A percentile compares a stretch with the other conserved stretches of the same genome.
These are phyloP conservation scores for Silene uniflora DNA, from an alignment of 148 eudicot genomes.

Conservation along the genomic window DNA sequence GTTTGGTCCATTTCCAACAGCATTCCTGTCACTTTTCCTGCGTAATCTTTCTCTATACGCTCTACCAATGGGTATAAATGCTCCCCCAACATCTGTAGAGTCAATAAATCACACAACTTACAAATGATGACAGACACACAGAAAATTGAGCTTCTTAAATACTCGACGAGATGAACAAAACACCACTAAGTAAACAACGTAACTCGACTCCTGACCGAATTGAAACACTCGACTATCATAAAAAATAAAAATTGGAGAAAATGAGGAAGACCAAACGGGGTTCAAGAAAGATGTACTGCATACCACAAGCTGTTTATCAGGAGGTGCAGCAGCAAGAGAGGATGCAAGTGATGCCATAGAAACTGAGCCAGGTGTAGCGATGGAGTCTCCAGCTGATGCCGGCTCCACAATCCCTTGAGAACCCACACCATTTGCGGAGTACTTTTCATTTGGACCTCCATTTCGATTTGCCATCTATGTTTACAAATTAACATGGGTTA, in stretches of 20 bases:
- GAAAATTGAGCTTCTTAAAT: no score
- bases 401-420: conserved; percentile 36
- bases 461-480: conserved; percentile 34
- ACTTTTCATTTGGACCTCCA: conserved; percentile 37
- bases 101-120: no score
- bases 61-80: conserved; percentile 68
- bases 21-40: conserved; percentile 72
- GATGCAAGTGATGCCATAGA: conserved; percentile 42
- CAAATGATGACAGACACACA: no score
- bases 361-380: conserved; percentile 21
- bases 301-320: conserved; percentile 49
- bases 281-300: not conserved
- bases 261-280: no score
- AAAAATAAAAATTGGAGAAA: no score
- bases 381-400: not conserved
- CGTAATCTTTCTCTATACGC: conserved; percentile 48
- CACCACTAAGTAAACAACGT: no score
- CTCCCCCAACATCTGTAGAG: conserved; percentile 50
- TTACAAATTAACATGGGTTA: not conserved
- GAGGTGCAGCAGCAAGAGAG: conserved; percentile 46
- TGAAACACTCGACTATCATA: no score
- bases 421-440: conserved; percentile 27
- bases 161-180: no score
- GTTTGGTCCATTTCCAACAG: conserved; percentile 68
- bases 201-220: no score